Conservation (phyloP, 441 rosid species). For the Bocquillonia castaneifolia region DNA sequence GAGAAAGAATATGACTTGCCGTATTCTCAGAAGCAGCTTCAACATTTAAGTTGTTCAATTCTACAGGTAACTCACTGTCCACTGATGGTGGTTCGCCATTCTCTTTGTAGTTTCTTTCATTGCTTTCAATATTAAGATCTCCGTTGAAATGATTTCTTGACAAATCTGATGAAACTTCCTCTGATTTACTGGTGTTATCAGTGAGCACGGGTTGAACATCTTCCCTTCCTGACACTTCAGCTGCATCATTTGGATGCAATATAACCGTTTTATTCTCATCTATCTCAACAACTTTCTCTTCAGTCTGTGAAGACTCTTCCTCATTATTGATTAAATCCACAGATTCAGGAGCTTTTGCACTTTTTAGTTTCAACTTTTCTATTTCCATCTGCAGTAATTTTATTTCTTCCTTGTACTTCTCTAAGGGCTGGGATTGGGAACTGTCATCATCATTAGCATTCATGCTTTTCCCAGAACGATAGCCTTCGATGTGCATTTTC, state of each 20-base stretch:
- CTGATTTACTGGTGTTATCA: constrained; percentile 32
- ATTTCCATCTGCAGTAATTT: constrained; percentile 52
- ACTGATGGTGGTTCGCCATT: constrained; percentile 36
- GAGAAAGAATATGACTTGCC: constrained; percentile 45
- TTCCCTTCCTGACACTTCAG: constrained; percentile 30
- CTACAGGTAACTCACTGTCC: constrained; percentile 33
- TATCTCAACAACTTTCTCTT: constrained; percentile 60
- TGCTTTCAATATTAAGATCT: constrained; percentile 30
- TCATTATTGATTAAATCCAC: constrained; percentile 33
- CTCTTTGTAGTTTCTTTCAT: constrained; percentile 32
- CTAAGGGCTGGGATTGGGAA: constrained; percentile 47
- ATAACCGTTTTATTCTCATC: constrained; percentile 53
- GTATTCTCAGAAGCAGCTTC: constrained; percentile 44
- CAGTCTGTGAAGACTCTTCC: constrained; percentile 41
- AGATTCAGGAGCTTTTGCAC: constrained; percentile 30
- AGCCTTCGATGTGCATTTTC: constrained; percentile 89
- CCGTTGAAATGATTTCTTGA: constrained; percentile 31
- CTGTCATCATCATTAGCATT: constrained; percentile 40
- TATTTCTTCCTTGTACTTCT: constrained; percentile 57
- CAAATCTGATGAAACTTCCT: constrained; percentile 35
- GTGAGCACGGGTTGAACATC: constrained; percentile 27
- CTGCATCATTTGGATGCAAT: constrained; percentile 36
- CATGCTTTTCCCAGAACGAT: constrained; percentile 45
- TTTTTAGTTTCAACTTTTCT: constrained; percentile 42
- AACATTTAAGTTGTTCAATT: constrained; percentile 38